Base-by-base conservation (phyloP, 75 land plant genomes). In the Azolla pinnata region DNA sequence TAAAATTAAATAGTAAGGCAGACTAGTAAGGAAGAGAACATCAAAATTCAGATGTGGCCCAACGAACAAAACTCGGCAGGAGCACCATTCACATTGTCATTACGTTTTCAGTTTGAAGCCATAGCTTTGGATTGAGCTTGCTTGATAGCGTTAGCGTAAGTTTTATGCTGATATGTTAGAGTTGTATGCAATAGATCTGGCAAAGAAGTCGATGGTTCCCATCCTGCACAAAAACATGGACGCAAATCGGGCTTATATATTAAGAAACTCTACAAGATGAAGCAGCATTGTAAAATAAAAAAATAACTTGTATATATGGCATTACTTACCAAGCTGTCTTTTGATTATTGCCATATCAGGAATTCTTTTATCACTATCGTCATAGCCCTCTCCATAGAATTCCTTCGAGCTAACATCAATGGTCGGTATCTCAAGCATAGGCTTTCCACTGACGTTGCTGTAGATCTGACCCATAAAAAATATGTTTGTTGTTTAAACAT, bases 281-380 rank as follows among this genome's bases (percentile, higher is more conserved):
- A n/a, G n/a, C n/a, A n/a, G n/a, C n/a, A 38, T 14, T 14, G 42
- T 38, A 8, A 7, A 38, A 38, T 38, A 38, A 38, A 38, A 38
- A 46, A 3, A 46, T 46, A 46, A 18, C 17, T 2, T 31, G 56
- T 23, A 54, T 28, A 5, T 12, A 54, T 16, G 18, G 1, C 20
- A n/a, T 27, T 1, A 31, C 64, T 21, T 79, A 88, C 98, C 98
- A 56, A 88, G 96, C 52, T 89, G 98, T 62, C 27, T 71, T 57
- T 83, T 93, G 75, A 88, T 88, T 18, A 93, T 85, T 55, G 96
- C 88, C 96, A 93, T 93, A 67, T 93, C 96, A 31, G 98, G 98
- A 74, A 88, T 93, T 45, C 96, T 74, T 74, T 79, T 88, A 65
- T 93, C 98, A 71, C 96, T 88, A 57, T 93, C 98, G 69, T 93